Base-by-base conservation (phyloP, 1,284 basidiomycete genomes). In the Cutaneotrichosporon spelunceum region DNA sequence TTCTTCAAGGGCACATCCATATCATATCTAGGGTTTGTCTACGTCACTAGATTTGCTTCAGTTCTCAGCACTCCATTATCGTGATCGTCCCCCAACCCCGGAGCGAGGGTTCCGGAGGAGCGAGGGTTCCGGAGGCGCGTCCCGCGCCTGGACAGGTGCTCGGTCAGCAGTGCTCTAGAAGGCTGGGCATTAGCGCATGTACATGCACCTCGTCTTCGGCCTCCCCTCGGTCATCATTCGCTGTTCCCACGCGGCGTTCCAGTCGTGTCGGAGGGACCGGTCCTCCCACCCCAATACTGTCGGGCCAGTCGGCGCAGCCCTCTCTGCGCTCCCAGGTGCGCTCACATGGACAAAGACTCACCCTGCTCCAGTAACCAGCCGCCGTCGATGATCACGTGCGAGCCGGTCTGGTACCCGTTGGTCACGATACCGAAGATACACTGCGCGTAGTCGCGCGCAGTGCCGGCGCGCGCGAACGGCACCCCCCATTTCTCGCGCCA, bases 381-480 rank as follows among this genome's bases (percentile, higher is more conserved):
- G 21, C 77, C 77, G 57, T 79, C 77, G 23, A 78, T 70, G 36
- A 77, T 59, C 24, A 76, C 47, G 52, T 77, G 71, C 19, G 72
- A 63, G 2, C 75, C 77, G 5, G 77, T 79, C 47, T 73, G 60
- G 61, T 77, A 79, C 63, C 70, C 66, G 66, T 79, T 79, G 67
- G 56, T 56, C 10, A 57, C 53, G 6, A 62, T 53, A 3, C 55
- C 56, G 14, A 66, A 49, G 27, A 66, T 39, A 34, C 66, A 66
- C 59, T 78, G 75, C 14, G 76, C 74, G 54, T 78, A 78, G 50
- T 79, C 78, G n/a, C 69, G 54, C 0, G 77, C 76, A 36, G 65
- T 70, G 2, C 78, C 78, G 1, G 75, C 70, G 53, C 76, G 68
- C 8, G 67, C 77, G 30, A 78, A 73, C 3, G 78, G 77, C 29